These are phyloP conservation scores for Chaetomium globosum DNA, from an alignment of 2,329 filamentous ascomycete genomes.

Conservation along the genomic window DNA sequence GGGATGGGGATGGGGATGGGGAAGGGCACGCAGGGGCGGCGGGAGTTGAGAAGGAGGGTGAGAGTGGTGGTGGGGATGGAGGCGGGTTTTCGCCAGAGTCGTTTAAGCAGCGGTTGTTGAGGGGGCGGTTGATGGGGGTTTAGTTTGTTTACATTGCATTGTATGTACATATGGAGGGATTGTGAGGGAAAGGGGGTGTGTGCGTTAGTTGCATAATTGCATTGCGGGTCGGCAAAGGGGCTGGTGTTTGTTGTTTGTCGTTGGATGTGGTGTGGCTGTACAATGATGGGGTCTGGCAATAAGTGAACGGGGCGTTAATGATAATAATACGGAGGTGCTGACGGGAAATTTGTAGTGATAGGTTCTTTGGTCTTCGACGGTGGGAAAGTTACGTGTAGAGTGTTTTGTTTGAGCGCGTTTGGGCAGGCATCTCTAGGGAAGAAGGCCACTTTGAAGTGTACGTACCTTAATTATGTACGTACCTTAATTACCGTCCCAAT, in stretches of 20 bases:
- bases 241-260: neutral
- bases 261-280: too few species aligned
- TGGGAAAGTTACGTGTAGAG: too few species aligned
- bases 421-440: too few species aligned
- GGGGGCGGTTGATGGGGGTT: constrained; percentile 19
- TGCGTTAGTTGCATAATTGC: neutral
- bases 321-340: neutral
- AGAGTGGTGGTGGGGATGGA: neutral
- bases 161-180: neutral
- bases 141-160: neutral
- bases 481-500: too few species aligned
- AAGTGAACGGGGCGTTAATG: neutral
- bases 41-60: neutral
- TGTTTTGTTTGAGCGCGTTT: too few species aligned
- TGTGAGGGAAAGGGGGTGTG: neutral
- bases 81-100: constrained; percentile 34
- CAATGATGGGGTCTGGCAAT: neutral
- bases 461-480: too few species aligned
- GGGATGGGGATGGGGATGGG: neutral
- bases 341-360: too few species aligned
- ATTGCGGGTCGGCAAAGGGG: neutral
- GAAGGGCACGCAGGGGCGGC: too few species aligned
- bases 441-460: too few species aligned
- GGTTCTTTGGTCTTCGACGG: too few species aligned
- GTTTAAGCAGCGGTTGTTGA: constrained; percentile 35